Conservation (phyloP, 306 rosid genomes). For the Inga laurina region DNA sequence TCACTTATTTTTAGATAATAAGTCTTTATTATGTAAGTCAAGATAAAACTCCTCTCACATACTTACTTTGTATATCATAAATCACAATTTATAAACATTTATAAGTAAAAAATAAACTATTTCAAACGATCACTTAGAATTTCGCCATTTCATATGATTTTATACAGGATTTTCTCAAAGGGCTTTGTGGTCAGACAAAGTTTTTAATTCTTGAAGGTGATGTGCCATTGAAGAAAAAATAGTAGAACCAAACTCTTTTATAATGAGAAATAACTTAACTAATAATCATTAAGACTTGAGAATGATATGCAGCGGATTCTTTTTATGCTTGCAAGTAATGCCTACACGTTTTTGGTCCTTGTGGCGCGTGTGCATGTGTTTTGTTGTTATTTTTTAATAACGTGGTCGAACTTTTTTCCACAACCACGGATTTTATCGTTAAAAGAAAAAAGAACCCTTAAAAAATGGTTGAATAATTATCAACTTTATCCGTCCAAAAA, state of each 20-base stretch:
- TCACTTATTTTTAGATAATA: too few species aligned
- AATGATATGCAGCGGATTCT: not conserved
- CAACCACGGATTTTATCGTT: not conserved
- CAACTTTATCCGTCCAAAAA: too few species aligned
- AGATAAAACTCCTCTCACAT: too few species aligned
- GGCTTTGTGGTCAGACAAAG: too few species aligned
- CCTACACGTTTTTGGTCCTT: not conserved
- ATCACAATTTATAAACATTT: too few species aligned
- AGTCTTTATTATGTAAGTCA: too few species aligned
- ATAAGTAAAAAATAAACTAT: too few species aligned
- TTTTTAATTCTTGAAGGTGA: not conserved
- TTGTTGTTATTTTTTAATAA: not conserved
- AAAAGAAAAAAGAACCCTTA: not conserved
- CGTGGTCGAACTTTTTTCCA: not conserved
- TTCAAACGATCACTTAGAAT: too few species aligned
- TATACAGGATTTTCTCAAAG: too few species aligned
- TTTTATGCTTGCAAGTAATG: not conserved
- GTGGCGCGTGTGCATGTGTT: not conserved
- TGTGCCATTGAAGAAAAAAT: slow-evolving; percentile 42
- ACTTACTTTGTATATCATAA: too few species aligned
- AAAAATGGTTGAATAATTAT: not conserved
- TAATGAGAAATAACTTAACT: not conserved
- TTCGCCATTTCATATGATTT: too few species aligned
- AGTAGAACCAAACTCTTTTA: not conserved
- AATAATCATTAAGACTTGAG: not conserved